phyloP scores from a whole-genome alignment of 192 early-diverging fungal genomes.

The Backusella mclennaniae region DNA sequence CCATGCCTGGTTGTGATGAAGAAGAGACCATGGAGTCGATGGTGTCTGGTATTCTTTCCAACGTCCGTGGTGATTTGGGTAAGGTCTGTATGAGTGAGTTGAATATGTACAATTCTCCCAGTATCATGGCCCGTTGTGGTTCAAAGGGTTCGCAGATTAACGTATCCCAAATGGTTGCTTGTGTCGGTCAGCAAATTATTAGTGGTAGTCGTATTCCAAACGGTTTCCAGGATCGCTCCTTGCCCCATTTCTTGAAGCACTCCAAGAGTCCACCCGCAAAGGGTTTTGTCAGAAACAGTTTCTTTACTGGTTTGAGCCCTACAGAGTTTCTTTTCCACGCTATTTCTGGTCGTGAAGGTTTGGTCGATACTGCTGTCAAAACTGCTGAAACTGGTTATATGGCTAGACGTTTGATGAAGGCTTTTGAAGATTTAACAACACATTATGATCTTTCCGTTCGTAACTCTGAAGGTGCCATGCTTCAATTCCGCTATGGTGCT shows the following conservation, averaged over 20 bases:
- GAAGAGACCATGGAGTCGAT: conserved; percentile 86
- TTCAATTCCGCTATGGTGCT: conserved; percentile 96
- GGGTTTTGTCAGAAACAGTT: conserved; percentile 97
- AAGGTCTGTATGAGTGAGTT: conserved; percentile 90
- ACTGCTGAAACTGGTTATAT: conserved; percentile 99
- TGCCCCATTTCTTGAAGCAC: conserved; percentile 96
- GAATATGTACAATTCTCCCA: conserved; percentile 92
- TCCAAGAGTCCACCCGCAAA: conserved; percentile 92
- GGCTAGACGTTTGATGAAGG: conserved; percentile 96
- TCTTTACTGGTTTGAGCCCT: conserved; percentile 93
- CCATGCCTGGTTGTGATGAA: conserved; percentile 81
- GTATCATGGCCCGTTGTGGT: conserved; percentile 98
- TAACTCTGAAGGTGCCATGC: conserved; percentile 84
- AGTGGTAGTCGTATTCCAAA: conserved; percentile 93
- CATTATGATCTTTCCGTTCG: conserved; percentile 97
- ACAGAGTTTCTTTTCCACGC: conserved; percentile 99
- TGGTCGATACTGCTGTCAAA: conserved; percentile 99
- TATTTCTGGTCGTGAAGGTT: conserved; percentile 98
- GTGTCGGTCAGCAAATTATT: conserved; percentile 99
- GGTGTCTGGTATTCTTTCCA: conserved; percentile 85
- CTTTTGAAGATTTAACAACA: conserved; percentile 91
- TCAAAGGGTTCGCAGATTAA: conserved; percentile 98
- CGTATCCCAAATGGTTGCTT: conserved; percentile 99
- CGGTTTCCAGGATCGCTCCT: conserved; percentile 94
- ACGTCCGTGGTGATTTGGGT: conserved; percentile 91